These are phyloP conservation scores for Morella rubra DNA, from an alignment of 306 rosid genomes.

Conservation along the genomic window DNA sequence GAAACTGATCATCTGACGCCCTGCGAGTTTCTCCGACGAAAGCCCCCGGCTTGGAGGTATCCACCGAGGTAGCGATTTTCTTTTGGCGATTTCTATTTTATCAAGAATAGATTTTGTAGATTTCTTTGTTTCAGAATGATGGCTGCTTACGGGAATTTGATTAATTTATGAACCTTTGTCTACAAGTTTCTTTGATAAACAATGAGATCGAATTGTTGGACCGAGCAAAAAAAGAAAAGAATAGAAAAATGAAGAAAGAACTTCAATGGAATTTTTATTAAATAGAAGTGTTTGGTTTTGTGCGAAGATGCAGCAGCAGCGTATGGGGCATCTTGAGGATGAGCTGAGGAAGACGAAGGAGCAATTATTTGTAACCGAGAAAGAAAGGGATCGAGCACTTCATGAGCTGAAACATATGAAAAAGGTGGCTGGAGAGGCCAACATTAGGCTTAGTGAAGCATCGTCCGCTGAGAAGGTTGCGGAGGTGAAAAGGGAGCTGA, in stretches of 20 bases:
- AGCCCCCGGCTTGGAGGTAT: background rate
- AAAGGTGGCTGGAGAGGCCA: slow-evolving; percentile 35
- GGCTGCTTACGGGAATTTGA: background rate
- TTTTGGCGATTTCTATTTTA: background rate
- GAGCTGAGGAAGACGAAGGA: slow-evolving; percentile 27
- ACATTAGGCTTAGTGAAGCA: slow-evolving; percentile 30
- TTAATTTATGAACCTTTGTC: background rate
- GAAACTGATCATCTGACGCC: no score
- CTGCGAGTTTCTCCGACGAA: background rate
- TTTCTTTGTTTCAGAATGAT: background rate
- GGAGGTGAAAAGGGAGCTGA: slow-evolving; percentile 23
- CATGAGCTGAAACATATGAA: slow-evolving; percentile 33
- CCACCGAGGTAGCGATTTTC: background rate
- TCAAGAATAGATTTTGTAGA: background rate
- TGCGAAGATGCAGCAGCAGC: slow-evolving; percentile 31
- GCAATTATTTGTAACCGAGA: slow-evolving; percentile 29
- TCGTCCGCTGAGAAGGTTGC: slow-evolving; percentile 11
- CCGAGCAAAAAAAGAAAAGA: no score
- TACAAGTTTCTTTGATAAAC: background rate
- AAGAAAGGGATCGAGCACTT: slow-evolving; percentile 38
- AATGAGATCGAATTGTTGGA: background rate
- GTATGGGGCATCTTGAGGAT: slow-evolving; percentile 32
- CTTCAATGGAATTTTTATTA: background rate
- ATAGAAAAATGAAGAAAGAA: background rate
- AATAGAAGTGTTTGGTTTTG: background rate